Evolutionary conservation across 106 monocot species (phyloP).

Genomic region (Dioscorea zingiberensis): DNA sequence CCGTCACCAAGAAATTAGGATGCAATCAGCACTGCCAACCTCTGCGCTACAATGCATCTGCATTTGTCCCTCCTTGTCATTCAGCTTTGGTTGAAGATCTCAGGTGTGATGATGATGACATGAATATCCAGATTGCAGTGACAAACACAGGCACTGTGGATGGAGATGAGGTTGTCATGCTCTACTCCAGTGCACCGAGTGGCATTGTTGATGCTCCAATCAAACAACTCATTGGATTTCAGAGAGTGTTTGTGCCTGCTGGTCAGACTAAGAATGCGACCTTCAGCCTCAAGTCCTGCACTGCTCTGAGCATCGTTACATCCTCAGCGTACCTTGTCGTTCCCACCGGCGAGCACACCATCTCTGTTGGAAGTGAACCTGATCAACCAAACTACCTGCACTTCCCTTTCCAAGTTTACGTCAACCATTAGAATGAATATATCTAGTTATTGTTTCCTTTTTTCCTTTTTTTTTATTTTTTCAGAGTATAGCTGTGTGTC

Average conservation of each 20-base stretch:
- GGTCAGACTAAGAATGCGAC: not conserved
- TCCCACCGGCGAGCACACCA: slow-evolving; percentile 19
- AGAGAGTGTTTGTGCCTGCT: slow-evolving; percentile 27
- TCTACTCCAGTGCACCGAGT: slow-evolving; percentile 19
- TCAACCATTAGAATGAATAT: not conserved
- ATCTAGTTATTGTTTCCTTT: not conserved
- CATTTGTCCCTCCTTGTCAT: slow-evolving; percentile 10
- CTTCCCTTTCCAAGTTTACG: not conserved
- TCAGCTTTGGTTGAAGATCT: slow-evolving; percentile 1
- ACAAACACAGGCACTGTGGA: slow-evolving; percentile 19
- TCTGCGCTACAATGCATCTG: slow-evolving; percentile 9
- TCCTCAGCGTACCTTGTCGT: slow-evolving; percentile 31
- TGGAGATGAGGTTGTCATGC: slow-evolving; percentile 20
- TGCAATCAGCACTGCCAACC: slow-evolving; percentile 9
- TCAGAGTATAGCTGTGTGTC: too few species aligned
- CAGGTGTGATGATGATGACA: slow-evolving; percentile 13
- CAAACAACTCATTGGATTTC: slow-evolving; percentile 29
- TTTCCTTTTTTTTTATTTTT: not conserved
- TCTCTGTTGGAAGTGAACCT: slow-evolving; percentile 17
- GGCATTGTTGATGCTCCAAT: slow-evolving; percentile 18
- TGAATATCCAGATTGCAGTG: slow-evolving; percentile 20
- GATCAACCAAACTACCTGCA: not conserved
- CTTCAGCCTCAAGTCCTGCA: slow-evolving; percentile 23
- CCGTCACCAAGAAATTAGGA: not conserved
- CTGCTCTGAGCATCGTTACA: slow-evolving; percentile 21